Base-by-base conservation (phyloP, 164 flowering plant genomes). In the Aristolochia contorta region DNA sequence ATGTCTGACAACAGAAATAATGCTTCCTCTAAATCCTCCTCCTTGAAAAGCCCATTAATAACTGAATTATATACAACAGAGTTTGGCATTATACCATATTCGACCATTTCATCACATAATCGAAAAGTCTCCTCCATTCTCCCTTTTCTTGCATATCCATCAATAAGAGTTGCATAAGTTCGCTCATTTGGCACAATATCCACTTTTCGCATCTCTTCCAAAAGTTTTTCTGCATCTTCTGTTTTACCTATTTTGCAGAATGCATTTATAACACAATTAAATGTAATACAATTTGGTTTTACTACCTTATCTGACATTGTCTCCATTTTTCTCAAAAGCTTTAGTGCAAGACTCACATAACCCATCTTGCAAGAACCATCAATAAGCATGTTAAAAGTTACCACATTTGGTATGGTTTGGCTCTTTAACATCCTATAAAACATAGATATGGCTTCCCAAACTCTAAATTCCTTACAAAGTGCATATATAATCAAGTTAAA, bases 1-100 rank as follows among this genome's bases (percentile, higher is more conserved):
- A 80, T 77, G 65, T 77, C 75, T 25, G 75, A 67, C 6, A 80
- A 66, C 25, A 77, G 24, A 37, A 57, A 50, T 9, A 61, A 73
- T 58, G 78, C 81, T 63, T 59, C 81, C 56, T 68, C 64, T 19
- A 69, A 16, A 60, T 80, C 81, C 62, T 81, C 84, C 65, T 80
- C 76, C 59, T 47, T 66, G 60, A 37, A 75, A 61, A 80, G 70
- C 76, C 73, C 66, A 59, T 80, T 59, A 45, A 80, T 64, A 20
- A 78, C 27, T 2, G 84, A 72, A 62, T 75, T 80, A 50, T 78
- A 75, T 37, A 77, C 63, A 32, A 69, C 74, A 33, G 71, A 24
- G 57, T 78, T 74, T 18, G 78, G 80, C 45, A 70, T 41, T 58
- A 77, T 58, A 0, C 81, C 78, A 22, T 61, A 72, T 53, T 74